Evolutionary conservation across 345 rosid genomes (phyloP).

Genomic region (Ricinus communis): DNA sequence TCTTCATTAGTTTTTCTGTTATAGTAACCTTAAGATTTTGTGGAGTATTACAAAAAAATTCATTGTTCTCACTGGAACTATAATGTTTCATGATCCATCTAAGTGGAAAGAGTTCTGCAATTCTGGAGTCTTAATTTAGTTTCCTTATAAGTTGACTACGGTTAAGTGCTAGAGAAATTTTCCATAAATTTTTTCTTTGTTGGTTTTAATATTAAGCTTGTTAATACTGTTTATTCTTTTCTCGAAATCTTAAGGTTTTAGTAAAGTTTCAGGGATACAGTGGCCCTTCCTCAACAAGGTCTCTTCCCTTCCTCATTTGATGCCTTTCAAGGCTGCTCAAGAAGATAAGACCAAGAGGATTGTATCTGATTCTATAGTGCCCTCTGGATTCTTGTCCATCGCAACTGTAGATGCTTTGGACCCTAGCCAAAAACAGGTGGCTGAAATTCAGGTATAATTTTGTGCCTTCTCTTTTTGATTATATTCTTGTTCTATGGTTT

Average conservation of each 20-base stretch:
- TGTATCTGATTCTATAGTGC: constrained; percentile 28
- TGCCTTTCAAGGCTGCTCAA: constrained; percentile 43
- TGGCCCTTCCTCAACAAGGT: constrained; percentile 54
- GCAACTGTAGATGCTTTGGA: constrained; percentile 28
- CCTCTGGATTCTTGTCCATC: constrained; percentile 36
- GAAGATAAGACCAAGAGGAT: constrained; percentile 40
- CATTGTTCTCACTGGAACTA: too few relatives aligned
- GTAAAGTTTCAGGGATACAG: constrained; percentile 39
- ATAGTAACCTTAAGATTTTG: not conserved
- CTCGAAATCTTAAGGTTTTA: constrained; percentile 33
- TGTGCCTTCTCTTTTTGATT: not conserved
- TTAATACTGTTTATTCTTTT: not conserved
- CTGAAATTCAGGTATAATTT: constrained; percentile 41
- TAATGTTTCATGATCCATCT: too few relatives aligned
- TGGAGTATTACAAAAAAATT: not conserved
- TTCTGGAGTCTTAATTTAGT: not conserved
- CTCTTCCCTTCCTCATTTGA: constrained; percentile 41
- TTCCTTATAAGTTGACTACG: constrained; percentile 4
- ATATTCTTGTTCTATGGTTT: not conserved
- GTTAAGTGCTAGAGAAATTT: not conserved
- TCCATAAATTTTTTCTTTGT: not conserved
- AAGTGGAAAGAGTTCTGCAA: too few relatives aligned
- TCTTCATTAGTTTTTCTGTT: not conserved
- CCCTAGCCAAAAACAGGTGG: constrained; percentile 10
- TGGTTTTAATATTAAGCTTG: not conserved